Percentiles rank a stretch among this genome's conserved stretches.
Conservation (phyloP, 2,329 filamentous ascomycete species). For the Aspergillus sp. region DNA sequence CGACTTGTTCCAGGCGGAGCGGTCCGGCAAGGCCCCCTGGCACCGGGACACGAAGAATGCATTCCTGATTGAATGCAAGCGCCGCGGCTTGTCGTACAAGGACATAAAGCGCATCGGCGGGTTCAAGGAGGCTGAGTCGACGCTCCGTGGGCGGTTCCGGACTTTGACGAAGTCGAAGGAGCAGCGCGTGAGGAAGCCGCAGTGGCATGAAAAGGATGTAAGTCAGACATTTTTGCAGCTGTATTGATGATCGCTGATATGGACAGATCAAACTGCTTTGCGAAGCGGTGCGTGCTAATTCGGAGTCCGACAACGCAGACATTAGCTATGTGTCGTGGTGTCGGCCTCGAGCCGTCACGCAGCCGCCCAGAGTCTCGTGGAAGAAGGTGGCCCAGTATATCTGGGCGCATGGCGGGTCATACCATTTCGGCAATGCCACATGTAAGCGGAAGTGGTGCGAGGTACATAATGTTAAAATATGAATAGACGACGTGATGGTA, state of each 20-base stretch:
- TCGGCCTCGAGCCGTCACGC: slow-evolving; percentile 8
- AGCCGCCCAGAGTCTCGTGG: slow-evolving; percentile 53
- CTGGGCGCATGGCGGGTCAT: slow-evolving; percentile 50
- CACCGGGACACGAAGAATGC: slow-evolving; percentile 31
- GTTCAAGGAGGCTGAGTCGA: slow-evolving; percentile 48
- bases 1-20: neutral
- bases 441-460: slow-evolving; percentile 62
- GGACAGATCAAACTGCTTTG: slow-evolving; percentile 39
- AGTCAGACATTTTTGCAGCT: slow-evolving; percentile 16
- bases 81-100: slow-evolving; percentile 44
- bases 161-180: slow-evolving; percentile 47
- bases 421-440: slow-evolving; percentile 59
- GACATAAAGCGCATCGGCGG: slow-evolving; percentile 44
- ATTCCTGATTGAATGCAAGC: slow-evolving; percentile 41
- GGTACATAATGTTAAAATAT: slow-evolving; percentile 27
- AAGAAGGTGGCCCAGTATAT: slow-evolving; percentile 58
- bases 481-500: neutral
- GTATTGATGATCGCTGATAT: neutral
- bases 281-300: slow-evolving; percentile 33
- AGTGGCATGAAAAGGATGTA: slow-evolving; percentile 44
- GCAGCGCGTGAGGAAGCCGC: slow-evolving; percentile 44
- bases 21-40: slow-evolving; percentile 6
- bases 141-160: slow-evolving; percentile 46
- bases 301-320: slow-evolving; percentile 14
- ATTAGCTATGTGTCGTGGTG: slow-evolving; percentile 2